Evolutionary conservation across 2,329 filamentous ascomycete genomes (phyloP).

Genomic region (Myrmaecium sp.): DNA sequence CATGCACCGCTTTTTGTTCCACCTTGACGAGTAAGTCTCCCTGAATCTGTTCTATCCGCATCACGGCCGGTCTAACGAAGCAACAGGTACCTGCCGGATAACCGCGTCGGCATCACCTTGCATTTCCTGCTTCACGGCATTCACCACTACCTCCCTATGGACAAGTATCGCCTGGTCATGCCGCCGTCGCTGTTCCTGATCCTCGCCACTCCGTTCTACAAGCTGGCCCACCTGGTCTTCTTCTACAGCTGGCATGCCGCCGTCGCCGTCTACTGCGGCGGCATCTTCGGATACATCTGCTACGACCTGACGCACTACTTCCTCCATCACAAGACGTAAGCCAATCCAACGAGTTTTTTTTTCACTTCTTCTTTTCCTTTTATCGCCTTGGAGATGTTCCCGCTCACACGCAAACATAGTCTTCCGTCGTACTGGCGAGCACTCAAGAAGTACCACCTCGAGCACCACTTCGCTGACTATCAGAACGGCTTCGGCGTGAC

Average conservation of each 20-base stretch:
- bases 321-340: conserved; percentile 77
- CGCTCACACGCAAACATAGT: too few relatives aligned
- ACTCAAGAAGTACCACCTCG: conserved; percentile 93
- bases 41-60: background rate
- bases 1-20: conserved; percentile 82
- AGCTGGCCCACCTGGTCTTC: conserved; percentile 68
- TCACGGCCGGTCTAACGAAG: conserved; percentile 10
- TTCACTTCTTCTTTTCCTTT: background rate
- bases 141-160: conserved; percentile 99
- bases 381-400: conserved; percentile 4
- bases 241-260: conserved; percentile 73
- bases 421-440: conserved; percentile 78
- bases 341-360: conserved; percentile 9
- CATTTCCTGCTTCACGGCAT: conserved; percentile 95
- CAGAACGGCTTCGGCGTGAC: conserved; percentile 96
- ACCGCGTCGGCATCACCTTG: conserved; percentile 65
- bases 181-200: conserved; percentile 73
- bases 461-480: conserved; percentile 96
- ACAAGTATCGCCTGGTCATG: conserved; percentile 94
- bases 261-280: conserved; percentile 66
- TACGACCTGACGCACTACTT: conserved; percentile 99
- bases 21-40: conserved; percentile 64
- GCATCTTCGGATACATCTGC: conserved; percentile 86
- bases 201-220: conserved; percentile 82
- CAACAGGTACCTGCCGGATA: conserved; percentile 69